Base-by-base conservation (phyloP, 129 eudicot genomes). In the sunflower (Helianthus annuus) region DNA sequence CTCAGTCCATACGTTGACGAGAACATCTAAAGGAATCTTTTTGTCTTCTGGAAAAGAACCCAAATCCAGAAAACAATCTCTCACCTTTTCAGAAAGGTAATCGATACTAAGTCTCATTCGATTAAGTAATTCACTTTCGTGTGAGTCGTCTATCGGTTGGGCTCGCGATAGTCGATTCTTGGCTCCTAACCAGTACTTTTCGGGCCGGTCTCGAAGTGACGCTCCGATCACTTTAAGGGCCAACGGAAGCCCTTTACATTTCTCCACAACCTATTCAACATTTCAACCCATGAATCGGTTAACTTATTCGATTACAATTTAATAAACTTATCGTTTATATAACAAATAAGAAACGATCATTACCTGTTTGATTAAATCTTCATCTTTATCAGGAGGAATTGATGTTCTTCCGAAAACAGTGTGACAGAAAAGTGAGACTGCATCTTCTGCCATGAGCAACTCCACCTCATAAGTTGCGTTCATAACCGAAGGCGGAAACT, bases 191-290 rank as follows among this genome's bases (percentile, higher is more conserved):
- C 98, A 93, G 22, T 73, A 87, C 89, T 71, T 85, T 81, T 87
- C 96, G 1, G 92, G 68, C 45, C 85, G 90, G 71, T 83, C 98
- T 70, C 88, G 86, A 11, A 93, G 81, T 32, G 98, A 87, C 16
- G 98, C 92, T 65, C 98, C 98, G 44, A 93, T 86, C 67, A 93
- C 98, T 80, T 93, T 93, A 3, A 93, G 86, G 39, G 98, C 98
- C 81, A 93, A 75, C 2, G 98, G 98, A 52, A 93, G 96, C 66
- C 98, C 84, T 79, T 83, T 85, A 54, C 98, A 93, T 74, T 90
- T 90, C 64, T 86, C 87, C 51, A 89, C 97, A 76, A 93, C 71
- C 98, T 93, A 61, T 68, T 39, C 45, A 39, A 5, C 22, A 19
- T 19, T 19, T 19, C 22, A 19, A 19, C 22, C 22, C 22, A 19